phyloP scores from a whole-genome alignment of 2,329 filamentous ascomycete species.

The Chalara sp. region DNA sequence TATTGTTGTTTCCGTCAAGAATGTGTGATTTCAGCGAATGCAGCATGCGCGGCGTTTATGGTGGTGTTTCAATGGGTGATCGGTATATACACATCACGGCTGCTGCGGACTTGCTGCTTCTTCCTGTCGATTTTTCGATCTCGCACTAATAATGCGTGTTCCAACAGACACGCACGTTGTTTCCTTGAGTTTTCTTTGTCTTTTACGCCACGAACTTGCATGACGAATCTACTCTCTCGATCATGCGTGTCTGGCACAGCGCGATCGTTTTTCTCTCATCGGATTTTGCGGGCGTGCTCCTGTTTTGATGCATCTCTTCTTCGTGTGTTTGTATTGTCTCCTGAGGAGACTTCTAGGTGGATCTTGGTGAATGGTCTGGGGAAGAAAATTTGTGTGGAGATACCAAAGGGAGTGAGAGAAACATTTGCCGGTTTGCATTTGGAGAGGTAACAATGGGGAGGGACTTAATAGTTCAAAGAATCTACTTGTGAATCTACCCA shows the following conservation, averaged over 20 bases:
- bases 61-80: conserved; percentile 18
- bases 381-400: conserved; percentile 9
- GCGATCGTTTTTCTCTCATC: conserved; percentile 33
- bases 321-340: conserved; percentile 18
- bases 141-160: background rate
- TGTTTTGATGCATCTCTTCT: conserved; percentile 9
- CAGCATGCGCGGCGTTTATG: background rate
- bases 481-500: conserved; percentile 11
- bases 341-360: conserved; percentile 16
- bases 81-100: conserved; percentile 28
- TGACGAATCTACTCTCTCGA: conserved; percentile 44
- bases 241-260: conserved; percentile 57
- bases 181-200: conserved; percentile 15
- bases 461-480: conserved; percentile 24
- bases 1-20: no score
- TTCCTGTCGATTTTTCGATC: conserved; percentile 29
- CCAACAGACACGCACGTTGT: conserved; percentile 9
- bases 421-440: conserved; percentile 13
- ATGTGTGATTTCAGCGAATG: no score
- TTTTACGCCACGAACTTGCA: conserved; percentile 43
- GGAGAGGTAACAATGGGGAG: conserved; percentile 19
- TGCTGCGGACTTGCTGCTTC: conserved; percentile 25
- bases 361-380: conserved; percentile 15
- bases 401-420: conserved; percentile 8
- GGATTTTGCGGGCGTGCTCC: conserved; percentile 20